These are phyloP conservation scores for Russula emetica DNA, from an alignment of 768 basidiomycete genomes.

Conservation along the genomic window DNA sequence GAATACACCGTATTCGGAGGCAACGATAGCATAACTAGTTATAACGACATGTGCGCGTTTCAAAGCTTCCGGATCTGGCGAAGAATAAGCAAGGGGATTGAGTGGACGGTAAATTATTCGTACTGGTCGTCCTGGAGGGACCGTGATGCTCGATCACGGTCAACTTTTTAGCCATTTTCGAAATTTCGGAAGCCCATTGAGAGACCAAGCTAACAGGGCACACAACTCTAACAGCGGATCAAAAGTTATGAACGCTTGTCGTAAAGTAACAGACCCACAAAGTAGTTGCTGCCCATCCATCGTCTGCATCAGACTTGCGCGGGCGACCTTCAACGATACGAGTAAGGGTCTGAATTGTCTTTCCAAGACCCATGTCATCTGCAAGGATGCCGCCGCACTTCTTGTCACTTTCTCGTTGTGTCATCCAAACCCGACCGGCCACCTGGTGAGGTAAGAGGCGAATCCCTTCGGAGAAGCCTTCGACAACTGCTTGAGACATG, in stretches of 20 bases:
- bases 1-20: conserved; percentile 68
- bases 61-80: conserved; percentile 51
- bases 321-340: conserved; percentile 82
- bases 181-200: conserved; percentile 88
- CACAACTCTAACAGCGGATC: conserved; percentile 55
- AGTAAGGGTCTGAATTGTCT: conserved; percentile 87
- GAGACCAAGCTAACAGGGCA: conserved; percentile 82
- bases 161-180: conserved; percentile 62
- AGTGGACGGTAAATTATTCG: conserved; percentile 25
- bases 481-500: conserved; percentile 63
- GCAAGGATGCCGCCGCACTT: conserved; percentile 84
- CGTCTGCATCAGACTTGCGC: conserved; percentile 60
- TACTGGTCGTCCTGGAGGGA: conserved; percentile 61
- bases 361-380: conserved; percentile 86
- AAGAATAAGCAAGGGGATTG: neutral
- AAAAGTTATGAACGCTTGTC: neutral
- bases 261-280: conserved; percentile 46
- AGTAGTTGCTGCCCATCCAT: conserved; percentile 68
- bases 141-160: conserved; percentile 85
- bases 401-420: conserved; percentile 72
- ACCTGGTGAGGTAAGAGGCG: conserved; percentile 83
- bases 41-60: conserved; percentile 66
- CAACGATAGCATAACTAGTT: conserved; percentile 82
- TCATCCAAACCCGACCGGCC: conserved; percentile 84
- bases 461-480: conserved; percentile 70